A percentile compares a stretch with the other conserved stretches of the same genome.
These are phyloP conservation scores for Trametes cingulata DNA, from an alignment of 768 basidiomycete genomes.

Conservation along the genomic window DNA sequence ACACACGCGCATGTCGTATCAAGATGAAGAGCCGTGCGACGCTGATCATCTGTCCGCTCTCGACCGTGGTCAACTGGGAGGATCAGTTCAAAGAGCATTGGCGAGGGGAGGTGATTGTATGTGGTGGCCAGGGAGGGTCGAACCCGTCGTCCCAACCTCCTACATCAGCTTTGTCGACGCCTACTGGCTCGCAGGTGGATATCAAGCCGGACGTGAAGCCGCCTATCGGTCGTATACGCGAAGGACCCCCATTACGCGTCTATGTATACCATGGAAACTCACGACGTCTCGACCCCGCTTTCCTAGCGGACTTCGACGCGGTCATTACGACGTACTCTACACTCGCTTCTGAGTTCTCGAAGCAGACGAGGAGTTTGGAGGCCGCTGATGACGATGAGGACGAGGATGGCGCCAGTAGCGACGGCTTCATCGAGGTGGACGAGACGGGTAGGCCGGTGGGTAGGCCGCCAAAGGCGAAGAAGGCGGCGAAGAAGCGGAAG, in stretches of 20 bases:
- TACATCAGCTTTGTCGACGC: constrained; percentile 6
- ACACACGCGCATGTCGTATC: constrained; percentile 69
- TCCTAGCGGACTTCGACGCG: constrained; percentile 91
- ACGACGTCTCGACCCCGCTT: constrained; percentile 81
- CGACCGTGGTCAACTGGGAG: constrained; percentile 98
- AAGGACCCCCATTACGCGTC: constrained; percentile 60
- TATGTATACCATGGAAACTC: constrained; percentile 96
- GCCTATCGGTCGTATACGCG: constrained; percentile 21
- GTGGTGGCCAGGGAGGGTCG: constrained; percentile 71
- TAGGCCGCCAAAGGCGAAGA: constrained; percentile 65
- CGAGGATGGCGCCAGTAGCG: constrained; percentile 64
- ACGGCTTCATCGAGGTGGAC: constrained; percentile 63
- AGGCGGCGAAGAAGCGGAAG: constrained; percentile 67
- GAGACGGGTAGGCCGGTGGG: constrained; percentile 63
- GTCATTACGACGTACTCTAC: constrained; percentile 98
- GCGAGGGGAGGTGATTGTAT: constrained; percentile 81
- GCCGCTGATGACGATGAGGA: constrained; percentile 61
- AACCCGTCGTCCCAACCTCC: constrained; percentile 22
- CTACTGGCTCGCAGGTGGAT: constrained; percentile 19
- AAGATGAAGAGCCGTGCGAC: constrained; percentile 87
- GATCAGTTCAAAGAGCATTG: constrained; percentile 98
- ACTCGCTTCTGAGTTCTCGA: constrained; percentile 91
- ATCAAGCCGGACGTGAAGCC: constrained; percentile 20
- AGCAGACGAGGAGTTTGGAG: constrained; percentile 70
- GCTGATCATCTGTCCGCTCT: constrained; percentile 94